A percentile compares a stretch with the other conserved stretches of the same genome.
Conservation (phyloP, 345 rosid genomes). For the Eucalyptus paniculata region DNA sequence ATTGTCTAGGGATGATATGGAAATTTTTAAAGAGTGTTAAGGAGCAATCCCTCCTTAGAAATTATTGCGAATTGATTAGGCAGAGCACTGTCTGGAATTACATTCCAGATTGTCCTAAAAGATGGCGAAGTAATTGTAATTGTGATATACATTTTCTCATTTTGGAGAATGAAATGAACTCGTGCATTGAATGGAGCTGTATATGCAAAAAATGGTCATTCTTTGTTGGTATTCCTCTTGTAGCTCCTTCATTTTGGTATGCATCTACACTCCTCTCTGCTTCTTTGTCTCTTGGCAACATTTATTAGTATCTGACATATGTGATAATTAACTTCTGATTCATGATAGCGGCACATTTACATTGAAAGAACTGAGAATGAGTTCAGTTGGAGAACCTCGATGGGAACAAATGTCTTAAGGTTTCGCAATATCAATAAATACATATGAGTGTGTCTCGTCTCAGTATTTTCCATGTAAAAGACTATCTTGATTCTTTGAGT, state of each 20-base stretch:
- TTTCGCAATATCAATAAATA: not conserved
- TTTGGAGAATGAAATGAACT: not conserved
- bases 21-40: not conserved
- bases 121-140: not conserved
- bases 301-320: not conserved
- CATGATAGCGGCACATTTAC: not conserved
- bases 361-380: not conserved
- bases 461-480: not conserved
- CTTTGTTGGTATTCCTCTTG: not conserved
- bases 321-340: not conserved
- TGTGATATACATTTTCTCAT: not conserved
- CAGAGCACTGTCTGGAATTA: not conserved
- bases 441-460: not conserved
- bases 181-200: not conserved
- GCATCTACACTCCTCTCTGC: not conserved
- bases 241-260: not conserved
- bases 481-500: not conserved
- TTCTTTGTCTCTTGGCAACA: not conserved
- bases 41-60: not conserved
- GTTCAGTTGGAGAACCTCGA: not conserved
- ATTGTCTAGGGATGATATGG: not conserved
- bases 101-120: not conserved
- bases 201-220: not conserved
- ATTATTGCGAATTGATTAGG: not conserved
- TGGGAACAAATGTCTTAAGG: not conserved